These are phyloP conservation scores for Colletotrichum sp. DNA, from an alignment of 2,329 filamentous ascomycete species.

Conservation along the genomic window DNA sequence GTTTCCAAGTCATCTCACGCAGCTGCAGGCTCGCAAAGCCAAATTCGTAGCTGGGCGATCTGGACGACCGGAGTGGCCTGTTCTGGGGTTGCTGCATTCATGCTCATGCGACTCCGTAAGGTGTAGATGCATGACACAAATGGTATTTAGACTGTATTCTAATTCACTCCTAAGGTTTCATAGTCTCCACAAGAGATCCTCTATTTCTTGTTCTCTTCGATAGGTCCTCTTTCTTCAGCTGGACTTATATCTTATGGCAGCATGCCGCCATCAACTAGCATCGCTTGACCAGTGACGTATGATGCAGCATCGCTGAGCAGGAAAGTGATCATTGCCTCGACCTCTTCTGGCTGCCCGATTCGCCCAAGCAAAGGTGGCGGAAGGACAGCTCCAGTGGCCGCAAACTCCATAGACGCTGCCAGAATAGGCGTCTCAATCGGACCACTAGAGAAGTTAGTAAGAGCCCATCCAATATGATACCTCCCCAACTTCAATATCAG, in stretches of 20 bases:
- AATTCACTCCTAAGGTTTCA: neutral
- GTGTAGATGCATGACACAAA: neutral
- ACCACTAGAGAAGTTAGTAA: neutral
- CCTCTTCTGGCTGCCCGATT: conserved; percentile 30
- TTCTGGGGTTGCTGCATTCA: neutral
- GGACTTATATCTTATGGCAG: neutral
- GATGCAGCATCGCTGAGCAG: conserved; percentile 30
- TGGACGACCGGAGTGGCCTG: neutral
- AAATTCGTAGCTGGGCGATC: neutral
- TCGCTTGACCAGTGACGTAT: conserved; percentile 30
- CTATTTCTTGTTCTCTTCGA: neutral
- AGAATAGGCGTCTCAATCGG: conserved; percentile 19
- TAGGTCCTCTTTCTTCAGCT: neutral
- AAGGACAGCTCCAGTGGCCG: conserved; percentile 14
- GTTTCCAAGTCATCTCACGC: neutral
- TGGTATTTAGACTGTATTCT: neutral
- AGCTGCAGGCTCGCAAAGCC: neutral
- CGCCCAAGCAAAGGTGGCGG: conserved; percentile 21
- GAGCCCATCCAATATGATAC: neutral
- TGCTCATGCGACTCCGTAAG: neutral
- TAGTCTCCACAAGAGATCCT: neutral
- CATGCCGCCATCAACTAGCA: conserved; percentile 30
- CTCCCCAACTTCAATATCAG: rapidly evolving
- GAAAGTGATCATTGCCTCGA: conserved; percentile 30
- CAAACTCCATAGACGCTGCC: neutral